These are phyloP conservation scores for Debaryomyces sp. DNA, from an alignment of 1,139 yeast species.

Conservation along the genomic window DNA sequence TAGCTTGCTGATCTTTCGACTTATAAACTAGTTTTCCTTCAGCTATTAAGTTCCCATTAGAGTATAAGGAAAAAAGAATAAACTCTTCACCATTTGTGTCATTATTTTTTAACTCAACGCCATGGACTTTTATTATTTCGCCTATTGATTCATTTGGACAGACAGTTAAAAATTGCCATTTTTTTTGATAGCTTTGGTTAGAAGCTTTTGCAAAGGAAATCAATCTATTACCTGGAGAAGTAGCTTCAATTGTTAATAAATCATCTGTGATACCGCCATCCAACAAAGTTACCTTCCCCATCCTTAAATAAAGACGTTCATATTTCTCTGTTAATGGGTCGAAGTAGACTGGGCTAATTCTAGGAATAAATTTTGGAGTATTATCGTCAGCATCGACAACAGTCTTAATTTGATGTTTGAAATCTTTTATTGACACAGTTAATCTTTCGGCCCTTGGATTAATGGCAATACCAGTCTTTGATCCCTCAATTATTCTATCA, in stretches of 20 bases:
- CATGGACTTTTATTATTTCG: constrained; percentile 63
- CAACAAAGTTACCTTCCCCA: constrained; percentile 52
- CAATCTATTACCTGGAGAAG: constrained; percentile 48
- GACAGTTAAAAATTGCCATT: constrained; percentile 82
- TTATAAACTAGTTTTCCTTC: constrained; percentile 50
- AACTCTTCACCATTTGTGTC: constrained; percentile 51
- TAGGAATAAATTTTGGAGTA: constrained; percentile 54
- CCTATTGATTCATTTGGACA: constrained; percentile 75
- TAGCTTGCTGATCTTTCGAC: constrained; percentile 44
- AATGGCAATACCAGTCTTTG: constrained; percentile 76
- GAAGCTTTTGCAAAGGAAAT: constrained; percentile 68
- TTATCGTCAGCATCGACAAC: constrained; percentile 39
- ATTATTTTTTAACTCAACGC: constrained; percentile 49
- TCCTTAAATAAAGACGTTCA: constrained; percentile 60
- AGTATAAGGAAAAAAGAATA: constrained; percentile 59
- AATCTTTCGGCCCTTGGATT: constrained; percentile 81
- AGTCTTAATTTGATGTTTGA: constrained; percentile 56
- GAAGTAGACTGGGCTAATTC: constrained; percentile 63
- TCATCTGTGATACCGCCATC: constrained; percentile 35
- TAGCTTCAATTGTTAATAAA: constrained; percentile 51
- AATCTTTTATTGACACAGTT: constrained; percentile 73
- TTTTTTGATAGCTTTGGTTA: constrained; percentile 53
- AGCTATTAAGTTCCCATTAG: constrained; percentile 66
- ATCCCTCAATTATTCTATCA: constrained; percentile 77
- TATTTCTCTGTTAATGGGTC: constrained; percentile 63